phyloP scores from a whole-genome alignment of 768 basidiomycete genomes.

The Mycena venus region DNA sequence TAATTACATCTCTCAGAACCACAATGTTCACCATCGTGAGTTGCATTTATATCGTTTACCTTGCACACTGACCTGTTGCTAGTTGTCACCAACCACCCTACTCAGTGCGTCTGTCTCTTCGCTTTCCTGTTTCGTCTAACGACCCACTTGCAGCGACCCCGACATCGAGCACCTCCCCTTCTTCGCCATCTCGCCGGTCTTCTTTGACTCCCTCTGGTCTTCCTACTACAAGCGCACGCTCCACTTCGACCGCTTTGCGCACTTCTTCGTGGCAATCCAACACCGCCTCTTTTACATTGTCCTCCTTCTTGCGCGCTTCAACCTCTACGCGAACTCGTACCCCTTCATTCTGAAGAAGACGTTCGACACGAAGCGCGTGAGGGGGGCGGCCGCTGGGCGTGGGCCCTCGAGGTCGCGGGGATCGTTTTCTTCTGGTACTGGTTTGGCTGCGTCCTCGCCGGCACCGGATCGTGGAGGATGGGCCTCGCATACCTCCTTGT shows the following conservation, averaged over 20 bases:
- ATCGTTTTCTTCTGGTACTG: constrained; percentile 91
- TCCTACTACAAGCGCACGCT: constrained; percentile 95
- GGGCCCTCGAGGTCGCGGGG: constrained; percentile 80
- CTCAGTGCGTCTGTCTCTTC: constrained; percentile 73
- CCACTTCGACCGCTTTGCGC: constrained; percentile 79
- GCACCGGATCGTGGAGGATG: constrained; percentile 79
- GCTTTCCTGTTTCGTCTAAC: constrained; percentile 9
- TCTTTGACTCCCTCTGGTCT: constrained; percentile 90
- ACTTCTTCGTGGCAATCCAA: constrained; percentile 79
- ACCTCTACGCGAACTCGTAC: constrained; percentile 93
- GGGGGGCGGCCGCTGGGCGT: constrained; percentile 82
- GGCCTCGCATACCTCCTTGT: constrained; percentile 83
- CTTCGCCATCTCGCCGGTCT: constrained; percentile 91
- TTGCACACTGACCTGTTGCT: constrained; percentile 28
- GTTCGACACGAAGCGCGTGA: constrained; percentile 71
- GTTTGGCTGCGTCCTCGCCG: constrained; percentile 79
- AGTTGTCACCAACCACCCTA: constrained; percentile 98
- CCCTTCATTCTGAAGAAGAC: constrained; percentile 76
- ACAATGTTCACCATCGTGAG: constrained; percentile 96
- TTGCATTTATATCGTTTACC: constrained; percentile 32
- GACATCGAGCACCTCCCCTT: constrained; percentile 94
- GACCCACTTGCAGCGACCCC: constrained; percentile 69
- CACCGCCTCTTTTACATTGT: constrained; percentile 95
- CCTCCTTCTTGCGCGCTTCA: constrained; percentile 93
- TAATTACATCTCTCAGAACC: constrained; percentile 67